Base-by-base conservation (phyloP, 139 green algal genomes). In the Trebouxia sp. region DNA sequence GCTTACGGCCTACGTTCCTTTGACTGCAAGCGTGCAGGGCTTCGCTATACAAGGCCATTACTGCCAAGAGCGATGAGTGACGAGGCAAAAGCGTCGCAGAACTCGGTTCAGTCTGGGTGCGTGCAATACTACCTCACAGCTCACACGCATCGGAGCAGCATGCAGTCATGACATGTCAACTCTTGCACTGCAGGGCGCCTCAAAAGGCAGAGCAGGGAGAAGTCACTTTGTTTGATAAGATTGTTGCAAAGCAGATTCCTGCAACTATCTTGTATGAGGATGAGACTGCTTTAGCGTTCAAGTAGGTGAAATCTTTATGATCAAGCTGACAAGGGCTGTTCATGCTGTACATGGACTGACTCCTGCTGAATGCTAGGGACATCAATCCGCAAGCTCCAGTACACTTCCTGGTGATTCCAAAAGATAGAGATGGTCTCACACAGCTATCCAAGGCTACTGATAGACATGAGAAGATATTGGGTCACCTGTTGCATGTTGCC, bases 181-280 rank as follows among this genome's bases (percentile, higher is more conserved):
- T n/a, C 14, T 69, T 69, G 56, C 56, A 35, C 56, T 32, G 69
- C 1, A 55, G 69, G 69, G 69, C 69, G 4, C 69, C 42, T 26
- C 7, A 39, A 51, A 51, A 55, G 17, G 69, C 69, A 32, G 69
- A 58, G 55, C 42, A 55, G 22, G 69, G 69, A 10, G 69, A 79
- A 8, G 92, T 92, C 6, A 98, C 95, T 32, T 94, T 98, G 55
- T 99, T 99, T 75, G 96, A 99, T 83, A 98, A 98, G 84, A 98
- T 99, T 43, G 89, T 99, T 22, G 47, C 75, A 53, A 97, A 97
- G 86, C 82, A 97, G 65, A 96, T 97, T 37, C 92, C 91, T 11
- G 89, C 94, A 20, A 91, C 88, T 50, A 90, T 98, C 69, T 93
- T 99, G n/a, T 98, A 97, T 78, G 95, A 99, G 84, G 96, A 99